phyloP scores from a whole-genome alignment of 1,284 basidiomycete species.

The Stygiomarasmius scandens region DNA sequence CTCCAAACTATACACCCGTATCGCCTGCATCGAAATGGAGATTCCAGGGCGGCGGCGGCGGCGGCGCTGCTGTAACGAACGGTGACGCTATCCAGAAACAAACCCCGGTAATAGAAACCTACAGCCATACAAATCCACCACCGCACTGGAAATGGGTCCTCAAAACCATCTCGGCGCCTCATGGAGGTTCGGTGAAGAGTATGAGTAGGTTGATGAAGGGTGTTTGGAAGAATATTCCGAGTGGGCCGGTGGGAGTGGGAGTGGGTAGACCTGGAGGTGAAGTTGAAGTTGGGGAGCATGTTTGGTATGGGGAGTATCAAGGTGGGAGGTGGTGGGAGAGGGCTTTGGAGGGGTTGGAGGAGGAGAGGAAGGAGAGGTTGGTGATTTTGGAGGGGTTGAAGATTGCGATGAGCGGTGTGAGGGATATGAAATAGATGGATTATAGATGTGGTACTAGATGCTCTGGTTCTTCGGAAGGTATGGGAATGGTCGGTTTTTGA shows the following conservation, averaged over 20 bases:
- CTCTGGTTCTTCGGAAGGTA: too few relatives aligned
- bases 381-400: constrained; percentile 43
- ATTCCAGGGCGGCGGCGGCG: too few relatives aligned
- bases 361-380: constrained; percentile 39
- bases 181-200: constrained; percentile 37
- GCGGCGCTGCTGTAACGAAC: too few relatives aligned
- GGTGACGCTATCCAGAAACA: too few relatives aligned
- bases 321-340: constrained; percentile 67
- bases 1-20: not conserved
- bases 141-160: constrained; percentile 53
- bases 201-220: constrained; percentile 50
- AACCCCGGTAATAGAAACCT: not conserved
- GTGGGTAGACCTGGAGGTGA: not conserved
- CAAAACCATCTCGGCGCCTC: constrained; percentile 36
- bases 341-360: constrained; percentile 56
- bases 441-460: too few relatives aligned
- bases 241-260: constrained; percentile 14
- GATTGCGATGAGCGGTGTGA: constrained; percentile 45
- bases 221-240: constrained; percentile 59
- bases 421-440: not conserved
- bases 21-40: not conserved
- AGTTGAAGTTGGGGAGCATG: not conserved
- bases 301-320: constrained; percentile 18
- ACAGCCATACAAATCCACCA: constrained; percentile 49
- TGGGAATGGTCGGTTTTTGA: too few relatives aligned